These are phyloP conservation scores for Hypomontagnella monticulosa DNA, from an alignment of 495 filamentous ascomycete genomes.

Conservation along the genomic window DNA sequence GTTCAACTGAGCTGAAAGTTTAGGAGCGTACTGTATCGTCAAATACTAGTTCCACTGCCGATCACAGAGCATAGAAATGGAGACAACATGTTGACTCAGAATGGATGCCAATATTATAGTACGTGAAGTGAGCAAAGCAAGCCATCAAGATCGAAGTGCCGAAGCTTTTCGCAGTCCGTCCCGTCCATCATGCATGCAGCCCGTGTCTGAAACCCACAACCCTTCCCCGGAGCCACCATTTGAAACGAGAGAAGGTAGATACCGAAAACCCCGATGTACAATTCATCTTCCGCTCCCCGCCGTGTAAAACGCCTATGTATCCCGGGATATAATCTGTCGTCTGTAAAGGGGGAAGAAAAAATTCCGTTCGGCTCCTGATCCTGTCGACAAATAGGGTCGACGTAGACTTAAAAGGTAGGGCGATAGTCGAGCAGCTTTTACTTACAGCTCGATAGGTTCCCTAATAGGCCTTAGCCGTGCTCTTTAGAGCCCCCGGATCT, in stretches of 20 bases:
- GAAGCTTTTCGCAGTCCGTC: neutral
- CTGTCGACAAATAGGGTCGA: neutral
- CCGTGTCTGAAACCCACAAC: slow-evolving; percentile 2
- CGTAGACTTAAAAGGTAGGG: too few species aligned
- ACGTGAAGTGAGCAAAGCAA: neutral
- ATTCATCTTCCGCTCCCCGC: slow-evolving; percentile 8
- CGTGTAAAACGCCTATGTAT: slow-evolving; percentile 34
- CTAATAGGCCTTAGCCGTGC: too few species aligned
- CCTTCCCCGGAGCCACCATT: neutral
- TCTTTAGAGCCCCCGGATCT: too few species aligned
- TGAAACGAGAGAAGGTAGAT: slow-evolving; percentile 5
- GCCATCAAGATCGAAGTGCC: neutral
- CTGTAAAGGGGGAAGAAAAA: slow-evolving; percentile 3
- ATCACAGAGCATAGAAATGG: neutral
- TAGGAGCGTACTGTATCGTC: too few species aligned
- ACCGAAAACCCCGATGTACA: slow-evolving; percentile 7
- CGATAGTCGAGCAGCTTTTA: too few species aligned
- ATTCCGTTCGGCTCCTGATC: slow-evolving; percentile 1
- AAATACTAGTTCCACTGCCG: neutral
- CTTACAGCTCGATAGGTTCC: too few species aligned
- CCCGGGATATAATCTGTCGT: slow-evolving; percentile 25
- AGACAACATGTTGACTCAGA: neutral
- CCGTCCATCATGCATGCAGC: slow-evolving; percentile 18
- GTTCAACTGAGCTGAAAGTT: too few species aligned
- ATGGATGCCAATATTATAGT: slow-evolving; percentile 13